A percentile compares a stretch with the other conserved stretches of the same genome.
These are phyloP conservation scores for Thinopyrum obtusiflorum DNA, from an alignment of 202 grass and related monocot species.

Conservation along the genomic window DNA sequence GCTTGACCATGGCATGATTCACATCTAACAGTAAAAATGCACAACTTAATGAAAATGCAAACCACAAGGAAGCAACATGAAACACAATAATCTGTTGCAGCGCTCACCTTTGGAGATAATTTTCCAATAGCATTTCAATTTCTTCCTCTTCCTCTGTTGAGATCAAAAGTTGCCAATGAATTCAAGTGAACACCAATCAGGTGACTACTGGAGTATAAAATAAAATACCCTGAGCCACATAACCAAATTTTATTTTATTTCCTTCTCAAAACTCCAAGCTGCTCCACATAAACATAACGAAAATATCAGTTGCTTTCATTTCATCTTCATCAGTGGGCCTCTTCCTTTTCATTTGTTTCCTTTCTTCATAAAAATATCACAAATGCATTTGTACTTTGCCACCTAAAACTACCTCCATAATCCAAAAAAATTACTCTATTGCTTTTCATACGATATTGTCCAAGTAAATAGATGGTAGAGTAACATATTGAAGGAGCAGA, in stretches of 20 bases:
- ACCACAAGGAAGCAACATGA: conserved; percentile 14
- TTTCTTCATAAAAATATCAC: not conserved
- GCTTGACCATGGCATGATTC: conserved; percentile 99
- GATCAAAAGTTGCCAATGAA: conserved; percentile 28
- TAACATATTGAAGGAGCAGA: not conserved
- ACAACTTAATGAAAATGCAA: conserved; percentile 12
- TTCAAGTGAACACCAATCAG: conserved; percentile 10
- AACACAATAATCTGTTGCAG: conserved; percentile 9
- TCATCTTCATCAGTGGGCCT: not conserved
- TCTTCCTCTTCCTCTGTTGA: conserved; percentile 98
- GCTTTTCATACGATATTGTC: not conserved
- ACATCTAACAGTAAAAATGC: conserved; percentile 62
- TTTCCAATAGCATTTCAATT: conserved; percentile 99
- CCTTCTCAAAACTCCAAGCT: not conserved
- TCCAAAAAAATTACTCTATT: not conserved
- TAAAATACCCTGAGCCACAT: not conserved
- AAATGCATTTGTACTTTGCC: conserved; percentile 2
- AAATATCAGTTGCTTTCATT: conserved; percentile 4
- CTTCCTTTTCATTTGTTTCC: not conserved
- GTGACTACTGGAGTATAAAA: not conserved
- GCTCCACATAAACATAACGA: not conserved
- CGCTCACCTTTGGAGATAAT: conserved; percentile 89
- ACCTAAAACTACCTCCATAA: not conserved
- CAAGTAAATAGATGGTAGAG: conserved; percentile 15
- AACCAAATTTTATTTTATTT: not conserved